These are phyloP conservation scores for Plantago lanceolata DNA, from an alignment of 305 asterid species.

Conservation along the genomic window DNA sequence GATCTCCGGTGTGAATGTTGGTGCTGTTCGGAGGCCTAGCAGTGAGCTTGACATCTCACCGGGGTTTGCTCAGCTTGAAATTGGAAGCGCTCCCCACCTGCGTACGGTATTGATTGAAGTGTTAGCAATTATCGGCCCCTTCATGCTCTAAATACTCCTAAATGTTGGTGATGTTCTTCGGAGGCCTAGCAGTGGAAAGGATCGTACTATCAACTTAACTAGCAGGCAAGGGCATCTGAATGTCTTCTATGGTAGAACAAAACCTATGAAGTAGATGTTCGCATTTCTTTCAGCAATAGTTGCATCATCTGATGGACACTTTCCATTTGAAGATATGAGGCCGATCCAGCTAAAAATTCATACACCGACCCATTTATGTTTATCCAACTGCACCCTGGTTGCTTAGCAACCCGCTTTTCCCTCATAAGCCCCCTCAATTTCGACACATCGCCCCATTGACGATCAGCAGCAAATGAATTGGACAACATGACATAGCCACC, in stretches of 20 bases:
- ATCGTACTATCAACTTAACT: background rate
- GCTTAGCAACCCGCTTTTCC: constrained; percentile 57
- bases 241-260: background rate
- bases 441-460: constrained; percentile 45
- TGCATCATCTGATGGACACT: constrained; percentile 32
- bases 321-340: constrained; percentile 19
- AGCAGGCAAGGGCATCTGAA: background rate
- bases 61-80: too few relatives aligned
- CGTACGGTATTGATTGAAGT: too few relatives aligned
- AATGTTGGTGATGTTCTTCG: too few relatives aligned
- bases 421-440: constrained; percentile 53
- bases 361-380: constrained; percentile 43
- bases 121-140: too few relatives aligned
- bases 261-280: constrained; percentile 22
- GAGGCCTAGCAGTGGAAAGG: background rate
- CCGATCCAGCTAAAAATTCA: constrained; percentile 60
- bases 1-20: too few relatives aligned
- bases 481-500: constrained; percentile 79
- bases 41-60: too few relatives aligned
- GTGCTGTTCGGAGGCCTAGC: too few relatives aligned
- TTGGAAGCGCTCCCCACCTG: too few relatives aligned
- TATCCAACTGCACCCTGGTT: constrained; percentile 75
- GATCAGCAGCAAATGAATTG: constrained; percentile 55
- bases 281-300: constrained; percentile 50
- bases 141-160: too few relatives aligned